phyloP scores from a whole-genome alignment of 2,329 filamentous ascomycete genomes.

The Arthroderma sp. region DNA sequence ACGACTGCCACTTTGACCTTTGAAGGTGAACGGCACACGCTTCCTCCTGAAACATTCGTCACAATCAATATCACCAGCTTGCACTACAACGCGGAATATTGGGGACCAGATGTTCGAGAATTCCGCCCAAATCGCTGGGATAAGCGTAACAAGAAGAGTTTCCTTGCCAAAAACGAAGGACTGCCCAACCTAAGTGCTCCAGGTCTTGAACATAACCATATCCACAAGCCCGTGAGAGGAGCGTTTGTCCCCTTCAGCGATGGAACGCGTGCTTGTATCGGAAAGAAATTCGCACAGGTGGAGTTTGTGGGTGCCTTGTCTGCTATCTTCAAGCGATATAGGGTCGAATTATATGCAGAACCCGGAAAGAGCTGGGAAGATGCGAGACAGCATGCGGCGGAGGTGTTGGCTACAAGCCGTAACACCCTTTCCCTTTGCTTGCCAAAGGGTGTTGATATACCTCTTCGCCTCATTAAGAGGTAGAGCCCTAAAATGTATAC shows the following conservation, averaged over 20 bases:
- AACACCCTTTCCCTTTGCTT: background rate
- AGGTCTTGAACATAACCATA: constrained; percentile 11
- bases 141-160: constrained; percentile 11
- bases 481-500: background rate
- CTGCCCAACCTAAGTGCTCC: constrained; percentile 9
- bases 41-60: constrained; percentile 11
- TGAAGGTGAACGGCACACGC: constrained; percentile 6
- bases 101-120: constrained; percentile 10
- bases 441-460: background rate
- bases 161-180: constrained; percentile 11
- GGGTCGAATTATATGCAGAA: background rate
- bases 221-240: constrained; percentile 26
- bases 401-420: background rate
- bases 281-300: constrained; percentile 44
- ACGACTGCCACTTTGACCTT: constrained; percentile 8
- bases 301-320: constrained; percentile 43
- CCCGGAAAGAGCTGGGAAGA: background rate
- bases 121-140: constrained; percentile 15
- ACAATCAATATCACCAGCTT: constrained; percentile 11
- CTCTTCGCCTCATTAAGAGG: background rate
- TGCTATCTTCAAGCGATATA: constrained; percentile 31
- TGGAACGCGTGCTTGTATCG: constrained; percentile 42
- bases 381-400: background rate
- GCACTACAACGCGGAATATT: constrained; percentile 15
- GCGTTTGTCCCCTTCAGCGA: constrained; percentile 45